Evolutionary conservation across 768 basidiomycete species (phyloP).

Genomic region (Kondoa subrosea): DNA sequence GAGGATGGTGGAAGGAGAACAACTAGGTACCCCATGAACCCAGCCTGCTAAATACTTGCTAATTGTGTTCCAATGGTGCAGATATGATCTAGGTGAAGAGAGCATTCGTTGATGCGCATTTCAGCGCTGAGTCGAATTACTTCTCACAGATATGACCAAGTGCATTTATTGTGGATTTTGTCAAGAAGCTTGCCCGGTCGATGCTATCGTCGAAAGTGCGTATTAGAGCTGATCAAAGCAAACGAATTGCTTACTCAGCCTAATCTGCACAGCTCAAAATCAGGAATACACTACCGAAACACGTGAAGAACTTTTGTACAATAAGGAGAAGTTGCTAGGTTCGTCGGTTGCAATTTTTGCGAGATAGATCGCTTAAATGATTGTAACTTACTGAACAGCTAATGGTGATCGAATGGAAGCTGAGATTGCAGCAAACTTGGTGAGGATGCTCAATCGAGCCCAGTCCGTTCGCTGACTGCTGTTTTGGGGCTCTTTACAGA

Average conservation of each 20-base stretch:
- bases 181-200: conserved; percentile 97
- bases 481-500: neutral
- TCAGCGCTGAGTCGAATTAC: no score
- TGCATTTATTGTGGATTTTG: conserved; percentile 53
- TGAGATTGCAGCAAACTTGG: conserved; percentile 79
- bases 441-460: no score
- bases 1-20: conserved; percentile 89
- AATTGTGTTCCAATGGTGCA: conserved; percentile 43
- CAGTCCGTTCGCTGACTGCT: no score
- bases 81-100: conserved; percentile 93
- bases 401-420: conserved; percentile 94
- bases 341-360: neutral
- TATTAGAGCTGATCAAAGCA: conserved; percentile 4
- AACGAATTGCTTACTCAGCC: conserved; percentile 8
- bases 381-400: neutral
- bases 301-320: conserved; percentile 92
- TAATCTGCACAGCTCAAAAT: conserved; percentile 57
- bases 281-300: conserved; percentile 95
- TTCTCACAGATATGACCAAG: neutral
- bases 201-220: conserved; percentile 94
- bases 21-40: conserved; percentile 67
- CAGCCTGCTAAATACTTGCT: conserved; percentile 8
- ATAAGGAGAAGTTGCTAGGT: conserved; percentile 89
- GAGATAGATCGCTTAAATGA: neutral
- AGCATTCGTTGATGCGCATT: no score